Base-by-base conservation (phyloP, 2,329 filamentous ascomycete genomes). In the Talaromyces atroroseus region DNA sequence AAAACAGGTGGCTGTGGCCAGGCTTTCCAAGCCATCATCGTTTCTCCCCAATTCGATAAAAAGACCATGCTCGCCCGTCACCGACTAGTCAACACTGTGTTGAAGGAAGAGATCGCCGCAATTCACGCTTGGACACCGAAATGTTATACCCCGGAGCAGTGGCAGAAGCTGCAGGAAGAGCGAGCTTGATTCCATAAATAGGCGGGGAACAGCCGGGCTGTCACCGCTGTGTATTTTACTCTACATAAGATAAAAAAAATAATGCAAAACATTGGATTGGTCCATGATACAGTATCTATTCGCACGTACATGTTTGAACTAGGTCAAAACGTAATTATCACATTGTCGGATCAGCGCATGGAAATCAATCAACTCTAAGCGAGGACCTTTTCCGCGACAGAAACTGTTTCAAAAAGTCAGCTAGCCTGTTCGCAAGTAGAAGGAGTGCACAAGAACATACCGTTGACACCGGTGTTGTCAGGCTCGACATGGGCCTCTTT, bases 41-140 rank as follows among this genome's bases (percentile, higher is more conserved):
- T 89, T 23, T 89, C 86, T 8, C 79, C 86, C 32, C 77, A 83
- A 57, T 91, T 90, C 71, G 78, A 81, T 56, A 85, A 84, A 65
- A 87, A 88, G 72, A 88, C 78, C 67, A 89, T 89, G 52, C 83
- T 96, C 57, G 90, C 90, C 69, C 83, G 92, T 57, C 90, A 96
- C 74, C 85, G 92, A 45, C 80, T 95, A 60, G 91, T 95, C 64
- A 96, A 96, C 74, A 81, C 81, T 16, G 85, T 85, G 5, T 79
- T 96, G 65, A 92, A 91, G 76, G 82, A 86, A 48, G 91, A 96
- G 76, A 95, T 96, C 70, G 89, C 89, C 16, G 83, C 82, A 62
- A 95, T 96, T 65, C 92, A 96, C 77, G 92, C 92, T 40, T 96
- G 92, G 92, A 95, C 90, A 56, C 90, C 91, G 26, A 95, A 91